Evolutionary conservation across 441 rosid genomes (phyloP), one percentile per base, ranked within the genome.

Genomic region (Populus trichocarpa): DNA sequence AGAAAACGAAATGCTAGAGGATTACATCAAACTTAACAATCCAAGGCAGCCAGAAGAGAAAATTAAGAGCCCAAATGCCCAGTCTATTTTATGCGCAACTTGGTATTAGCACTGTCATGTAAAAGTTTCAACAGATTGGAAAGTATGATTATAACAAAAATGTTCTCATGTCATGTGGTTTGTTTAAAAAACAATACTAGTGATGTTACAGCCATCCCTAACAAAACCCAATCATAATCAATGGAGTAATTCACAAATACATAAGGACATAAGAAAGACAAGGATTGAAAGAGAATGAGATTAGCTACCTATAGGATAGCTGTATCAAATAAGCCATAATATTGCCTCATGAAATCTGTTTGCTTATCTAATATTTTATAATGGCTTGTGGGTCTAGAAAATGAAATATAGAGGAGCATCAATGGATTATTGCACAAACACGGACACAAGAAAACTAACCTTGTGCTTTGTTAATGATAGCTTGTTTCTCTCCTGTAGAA

Each of bases 401-500:
- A 40, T 11, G 33, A 36, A 32, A 42, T 14, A 23, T 42, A 71
- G 8, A 11, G 20, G 30, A 71, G 33, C 33, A 50, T 32, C 64
- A 26, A 40, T 22, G 16, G 18, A 46, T 71, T 50, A 22, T 46
- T n/a, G 30, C 16, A 35, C 35, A 71, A 40, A 42, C n/a, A 38
- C n/a, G 4, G 32, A 28, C 23, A 18, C 16, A 35, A 65, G 30
- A 32, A 30, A 61, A 86, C 93, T 65, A 75, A 93, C 92, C 96
- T 78, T 83, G 81, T 71, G 95, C 96, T 76, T 90, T 83, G 85
- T 91, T 91, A 74, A 89, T 14, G 57, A 46, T 14, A 14, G 57
- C 86, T 78, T 89, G 92, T 83, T 88, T 91, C 87, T 87, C 83
- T 84, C 82, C 89, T 78, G 91, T 87, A 76, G 91, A 46, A 46